Evolutionary conservation across 2,329 filamentous ascomycete species (phyloP), one percentile per base, ranked within the genome.

Genomic region (Cladosporium sp.): DNA sequence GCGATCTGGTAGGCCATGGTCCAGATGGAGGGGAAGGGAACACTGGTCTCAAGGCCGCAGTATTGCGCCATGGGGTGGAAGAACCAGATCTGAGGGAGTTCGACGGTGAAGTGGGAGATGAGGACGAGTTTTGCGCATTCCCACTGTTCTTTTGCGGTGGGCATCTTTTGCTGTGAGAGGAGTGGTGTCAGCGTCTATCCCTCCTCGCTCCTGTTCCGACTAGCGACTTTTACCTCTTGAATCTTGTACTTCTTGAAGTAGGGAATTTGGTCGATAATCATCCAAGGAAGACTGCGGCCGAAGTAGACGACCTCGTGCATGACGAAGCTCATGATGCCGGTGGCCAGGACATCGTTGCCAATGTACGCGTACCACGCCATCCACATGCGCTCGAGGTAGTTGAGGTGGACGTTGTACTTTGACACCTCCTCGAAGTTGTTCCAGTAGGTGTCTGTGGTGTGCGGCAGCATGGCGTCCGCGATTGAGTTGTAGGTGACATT

Each of bases 301-400:
- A 97, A 99, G 81, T 99, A 99, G 70, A 99, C 84, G 40, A 86
- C 58, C 77, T 99, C 94, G 80, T 99, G 94, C 85, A 97, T 90
- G 66, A 88, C 77, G 75, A 99, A 99, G 69, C 92, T 96, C 89
- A 97, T 88, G 79, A 99, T 94, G 61, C 94, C 94, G 3, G 94
- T 99, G 60, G 94, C 94, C 63, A 99, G 86, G 57, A 89, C 88
- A 78, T 99, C 94, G 75, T 99, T 99, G 75, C 96, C 90, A 88
- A 97, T 96, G 83, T 87, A 99, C 15, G 93, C 84, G 75, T 99
- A 99, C 93, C 92, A 97, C 40, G 92, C 87, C 51, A 90, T 88
- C 94, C 94, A 99, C 66, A 96, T 81, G 72, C 88, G 87, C 82
- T 99, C 94, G 70, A 87, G 79, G 64, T 90, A 82, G 76, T 91